These are phyloP conservation scores for Blastomyces silverae DNA, from an alignment of 2,329 filamentous ascomycete species.

Conservation along the genomic window DNA sequence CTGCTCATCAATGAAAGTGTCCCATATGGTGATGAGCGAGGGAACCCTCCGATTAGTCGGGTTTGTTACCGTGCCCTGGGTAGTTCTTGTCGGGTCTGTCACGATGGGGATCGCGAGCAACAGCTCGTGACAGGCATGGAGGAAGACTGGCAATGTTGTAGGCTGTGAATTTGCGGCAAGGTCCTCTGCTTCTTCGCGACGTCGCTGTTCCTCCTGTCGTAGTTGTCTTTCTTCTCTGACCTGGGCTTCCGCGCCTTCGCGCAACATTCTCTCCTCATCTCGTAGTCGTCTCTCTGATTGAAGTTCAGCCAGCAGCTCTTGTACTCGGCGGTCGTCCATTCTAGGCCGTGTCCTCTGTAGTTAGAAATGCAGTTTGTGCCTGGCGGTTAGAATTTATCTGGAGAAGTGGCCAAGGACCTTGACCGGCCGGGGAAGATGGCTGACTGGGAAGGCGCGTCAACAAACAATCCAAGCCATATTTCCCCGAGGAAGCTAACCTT, in stretches of 20 bases:
- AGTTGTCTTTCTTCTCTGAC: not conserved
- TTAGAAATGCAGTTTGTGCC: not conserved
- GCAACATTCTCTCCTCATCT: conserved; percentile 9
- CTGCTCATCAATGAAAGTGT: conserved; percentile 15
- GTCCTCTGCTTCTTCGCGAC: conserved; percentile 13
- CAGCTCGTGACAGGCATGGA: conserved; percentile 18
- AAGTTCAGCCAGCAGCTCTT: conserved; percentile 12
- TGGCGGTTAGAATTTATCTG: too few species aligned
- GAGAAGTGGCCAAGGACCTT: too few species aligned
- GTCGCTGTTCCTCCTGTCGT: conserved; percentile 10
- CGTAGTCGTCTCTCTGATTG: conserved; percentile 12
- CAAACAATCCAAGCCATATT: too few species aligned
- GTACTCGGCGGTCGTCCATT: conserved; percentile 7
- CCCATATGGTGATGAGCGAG: conserved; percentile 17
- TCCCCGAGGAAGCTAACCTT: too few species aligned
- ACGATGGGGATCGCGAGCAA: conserved; percentile 17
- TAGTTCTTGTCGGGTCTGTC: conserved; percentile 19
- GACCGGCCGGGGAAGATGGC: too few species aligned
- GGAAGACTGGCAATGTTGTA: conserved; percentile 13
- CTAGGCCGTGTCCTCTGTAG: not conserved
- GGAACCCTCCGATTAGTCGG: conserved; percentile 17
- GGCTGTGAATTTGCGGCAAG: conserved; percentile 7
- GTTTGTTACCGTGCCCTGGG: conserved; percentile 19
- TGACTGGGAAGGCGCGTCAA: too few species aligned
- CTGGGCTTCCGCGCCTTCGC: not conserved